Evolutionary conservation across 129 eudicot genomes (phyloP).

Genomic region (Centaurea solstitialis): DNA sequence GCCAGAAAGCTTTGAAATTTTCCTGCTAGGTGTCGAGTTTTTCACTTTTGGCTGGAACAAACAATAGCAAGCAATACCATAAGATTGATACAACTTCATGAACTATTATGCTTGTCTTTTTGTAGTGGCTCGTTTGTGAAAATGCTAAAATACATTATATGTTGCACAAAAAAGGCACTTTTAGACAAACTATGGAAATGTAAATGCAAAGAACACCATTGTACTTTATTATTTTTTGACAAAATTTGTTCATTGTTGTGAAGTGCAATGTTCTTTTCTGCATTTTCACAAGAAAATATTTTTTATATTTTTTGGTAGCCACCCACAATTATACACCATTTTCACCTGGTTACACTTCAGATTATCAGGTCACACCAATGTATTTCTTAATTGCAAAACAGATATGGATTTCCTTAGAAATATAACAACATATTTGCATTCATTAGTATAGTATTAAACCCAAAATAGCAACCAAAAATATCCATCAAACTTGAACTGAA

Average conservation of each 20-base stretch:
- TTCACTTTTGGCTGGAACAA: conserved; percentile 46
- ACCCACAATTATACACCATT: too few relatives aligned
- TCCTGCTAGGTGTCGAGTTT: conserved; percentile 51
- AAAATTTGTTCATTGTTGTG: not conserved
- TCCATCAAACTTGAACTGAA: not conserved
- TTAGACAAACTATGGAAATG: not conserved
- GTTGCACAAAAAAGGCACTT: not conserved
- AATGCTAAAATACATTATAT: not conserved
- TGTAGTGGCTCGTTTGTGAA: not conserved
- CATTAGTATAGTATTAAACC: not conserved
- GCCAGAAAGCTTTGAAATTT: conserved; percentile 32
- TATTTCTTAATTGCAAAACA: not conserved
- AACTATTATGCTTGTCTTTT: not conserved
- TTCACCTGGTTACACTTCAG: not conserved
- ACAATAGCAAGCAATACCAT: not conserved
- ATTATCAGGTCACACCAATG: not conserved
- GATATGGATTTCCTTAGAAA: not conserved
- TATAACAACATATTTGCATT: not conserved
- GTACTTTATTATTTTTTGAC: not conserved
- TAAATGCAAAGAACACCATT: not conserved
- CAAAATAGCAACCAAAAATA: not conserved
- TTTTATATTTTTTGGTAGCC: too few relatives aligned
- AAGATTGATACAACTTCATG: not conserved
- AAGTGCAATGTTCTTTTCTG: not conserved
- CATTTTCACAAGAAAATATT: conserved; percentile 1